phyloP scores from a whole-genome alignment of 192 early-diverging fungal genomes.

The Coemansia sp. region DNA sequence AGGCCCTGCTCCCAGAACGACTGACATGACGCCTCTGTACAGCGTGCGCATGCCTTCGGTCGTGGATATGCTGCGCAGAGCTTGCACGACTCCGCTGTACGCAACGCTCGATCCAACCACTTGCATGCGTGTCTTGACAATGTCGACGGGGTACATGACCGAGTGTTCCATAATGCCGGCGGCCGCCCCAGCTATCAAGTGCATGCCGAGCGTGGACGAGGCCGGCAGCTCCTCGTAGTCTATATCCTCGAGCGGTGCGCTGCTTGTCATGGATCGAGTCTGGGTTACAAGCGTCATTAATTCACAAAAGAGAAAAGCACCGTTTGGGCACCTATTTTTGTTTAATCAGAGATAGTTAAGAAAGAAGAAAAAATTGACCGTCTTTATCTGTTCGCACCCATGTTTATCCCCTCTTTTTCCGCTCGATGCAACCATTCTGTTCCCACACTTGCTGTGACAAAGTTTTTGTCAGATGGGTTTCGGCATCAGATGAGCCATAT shows the following conservation, averaged over 20 bases:
- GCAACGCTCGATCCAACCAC: slow-evolving; percentile 69
- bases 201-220: slow-evolving; percentile 75
- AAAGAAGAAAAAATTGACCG: too few species aligned
- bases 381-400: too few species aligned
- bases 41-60: slow-evolving; percentile 78
- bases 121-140: slow-evolving; percentile 97
- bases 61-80: slow-evolving; percentile 67
- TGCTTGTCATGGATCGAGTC: neutral
- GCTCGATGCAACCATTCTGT: too few species aligned
- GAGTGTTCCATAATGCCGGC: slow-evolving; percentile 98
- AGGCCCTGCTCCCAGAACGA: slow-evolving; percentile 90
- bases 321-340: too few species aligned
- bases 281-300: too few species aligned
- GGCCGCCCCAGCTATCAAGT: slow-evolving; percentile 87
- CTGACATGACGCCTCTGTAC: slow-evolving; percentile 92
- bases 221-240: slow-evolving; percentile 93
- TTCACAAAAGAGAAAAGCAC: too few species aligned
- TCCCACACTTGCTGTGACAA: too few species aligned
- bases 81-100: slow-evolving; percentile 70
- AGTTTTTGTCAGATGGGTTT: too few species aligned
- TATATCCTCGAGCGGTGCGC: slow-evolving; percentile 49
- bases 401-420: too few species aligned
- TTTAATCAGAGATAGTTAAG: too few species aligned
- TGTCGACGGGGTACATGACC: slow-evolving; percentile 92
- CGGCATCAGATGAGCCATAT: too few species aligned